Evolutionary conservation across 176 grass and related monocot species (phyloP).

Genomic region (Avena insularis): DNA sequence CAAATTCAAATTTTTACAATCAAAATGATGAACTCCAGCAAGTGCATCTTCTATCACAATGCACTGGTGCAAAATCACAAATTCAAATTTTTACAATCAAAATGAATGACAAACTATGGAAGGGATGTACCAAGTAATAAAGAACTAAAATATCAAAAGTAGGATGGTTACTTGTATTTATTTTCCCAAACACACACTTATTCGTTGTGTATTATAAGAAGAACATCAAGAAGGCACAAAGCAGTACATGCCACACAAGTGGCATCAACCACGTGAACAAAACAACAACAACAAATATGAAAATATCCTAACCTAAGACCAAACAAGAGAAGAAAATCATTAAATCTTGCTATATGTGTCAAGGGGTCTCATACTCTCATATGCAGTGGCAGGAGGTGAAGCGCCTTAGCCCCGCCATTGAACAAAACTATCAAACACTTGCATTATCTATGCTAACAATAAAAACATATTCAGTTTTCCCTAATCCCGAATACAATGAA

Average conservation of each 20-base stretch:
- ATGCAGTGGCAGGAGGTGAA: slow-evolving; percentile 10
- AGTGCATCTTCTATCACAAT: slow-evolving; percentile 99
- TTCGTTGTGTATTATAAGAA: neutral
- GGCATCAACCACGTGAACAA: slow-evolving; percentile 10
- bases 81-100: slow-evolving; percentile 26
- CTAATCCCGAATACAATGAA: slow-evolving; percentile 15
- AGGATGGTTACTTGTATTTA: neutral
- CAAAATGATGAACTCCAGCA: slow-evolving; percentile 25
- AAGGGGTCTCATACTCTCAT: neutral
- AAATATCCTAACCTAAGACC: slow-evolving; percentile 13
- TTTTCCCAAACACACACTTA: neutral
- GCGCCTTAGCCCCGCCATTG: neutral
- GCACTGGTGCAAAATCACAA: slow-evolving; percentile 59
- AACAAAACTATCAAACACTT: slow-evolving; percentile 12
- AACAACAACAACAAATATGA: neutral
- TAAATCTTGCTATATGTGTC: neutral
- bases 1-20: slow-evolving; percentile 31
- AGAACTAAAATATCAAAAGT: slow-evolving; percentile 8
- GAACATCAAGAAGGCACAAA: slow-evolving; percentile 4
- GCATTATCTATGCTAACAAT: slow-evolving; percentile 15
- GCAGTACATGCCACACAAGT: neutral
- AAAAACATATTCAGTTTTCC: neutral
- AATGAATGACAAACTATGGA: slow-evolving; percentile 17
- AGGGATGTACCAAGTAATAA: slow-evolving; percentile 7
- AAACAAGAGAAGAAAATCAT: neutral